phyloP scores from a whole-genome alignment of 2,329 filamentous ascomycete species.

The Phaeosphaeria sp. region DNA sequence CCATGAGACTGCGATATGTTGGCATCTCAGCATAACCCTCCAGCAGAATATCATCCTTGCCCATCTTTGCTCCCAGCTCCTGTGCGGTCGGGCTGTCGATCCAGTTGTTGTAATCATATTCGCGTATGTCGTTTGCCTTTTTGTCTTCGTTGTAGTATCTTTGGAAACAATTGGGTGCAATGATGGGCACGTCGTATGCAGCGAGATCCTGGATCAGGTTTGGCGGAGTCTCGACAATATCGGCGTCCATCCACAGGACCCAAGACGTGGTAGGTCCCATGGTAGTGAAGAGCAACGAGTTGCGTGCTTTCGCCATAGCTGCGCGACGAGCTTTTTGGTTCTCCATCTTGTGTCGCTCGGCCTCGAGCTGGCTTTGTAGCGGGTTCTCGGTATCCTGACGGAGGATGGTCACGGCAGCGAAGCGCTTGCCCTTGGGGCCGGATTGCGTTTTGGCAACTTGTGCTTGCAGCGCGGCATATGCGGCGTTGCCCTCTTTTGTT shows the following conservation, averaged over 20 bases:
- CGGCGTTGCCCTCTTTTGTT: constrained; percentile 87
- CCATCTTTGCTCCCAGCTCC: constrained; percentile 79
- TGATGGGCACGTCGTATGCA: constrained; percentile 83
- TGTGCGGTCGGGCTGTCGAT: constrained; percentile 83
- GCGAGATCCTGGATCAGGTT: constrained; percentile 92
- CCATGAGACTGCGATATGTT: constrained; percentile 92
- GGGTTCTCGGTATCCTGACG: constrained; percentile 93
- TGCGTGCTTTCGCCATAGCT: constrained; percentile 91
- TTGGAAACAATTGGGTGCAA: constrained; percentile 96
- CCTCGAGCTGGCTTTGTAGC: constrained; percentile 79
- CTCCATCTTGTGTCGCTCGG: constrained; percentile 87
- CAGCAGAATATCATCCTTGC: constrained; percentile 86
- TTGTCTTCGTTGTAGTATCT: constrained; percentile 73
- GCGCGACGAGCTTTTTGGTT: constrained; percentile 87
- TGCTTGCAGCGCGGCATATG: constrained; percentile 81
- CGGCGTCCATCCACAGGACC: constrained; percentile 95
- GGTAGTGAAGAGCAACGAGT: constrained; percentile 94
- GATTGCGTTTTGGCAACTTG: constrained; percentile 86
- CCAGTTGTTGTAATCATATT: constrained; percentile 99
- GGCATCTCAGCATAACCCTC: constrained; percentile 94
- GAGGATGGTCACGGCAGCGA: constrained; percentile 92
- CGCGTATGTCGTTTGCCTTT: constrained; percentile 74
- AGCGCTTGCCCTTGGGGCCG: constrained; percentile 79
- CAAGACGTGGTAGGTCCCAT: constrained; percentile 89
- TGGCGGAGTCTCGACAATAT: constrained; percentile 86